Conservation (phyloP, 345 rosid genomes). For the Heritiera fomes region DNA sequence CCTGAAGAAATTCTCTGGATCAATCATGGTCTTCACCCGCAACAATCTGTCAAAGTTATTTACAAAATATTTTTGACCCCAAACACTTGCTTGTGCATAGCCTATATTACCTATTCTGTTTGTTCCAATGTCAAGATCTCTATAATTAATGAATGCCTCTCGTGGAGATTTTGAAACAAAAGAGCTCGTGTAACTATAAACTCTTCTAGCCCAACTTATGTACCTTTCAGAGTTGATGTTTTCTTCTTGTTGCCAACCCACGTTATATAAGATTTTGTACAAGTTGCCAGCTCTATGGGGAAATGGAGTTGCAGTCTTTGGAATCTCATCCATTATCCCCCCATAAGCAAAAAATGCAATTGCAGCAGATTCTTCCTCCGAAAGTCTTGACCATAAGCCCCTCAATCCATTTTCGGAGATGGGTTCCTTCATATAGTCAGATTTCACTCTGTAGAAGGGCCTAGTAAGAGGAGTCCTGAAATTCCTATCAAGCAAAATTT, state of each 20-base stretch:
- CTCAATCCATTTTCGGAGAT: constrained; percentile 39
- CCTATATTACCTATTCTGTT: constrained; percentile 30
- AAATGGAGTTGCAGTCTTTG: constrained; percentile 47
- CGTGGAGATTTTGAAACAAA: constrained; percentile 55
- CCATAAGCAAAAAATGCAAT: constrained; percentile 67
- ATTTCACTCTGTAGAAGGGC: constrained; percentile 50
- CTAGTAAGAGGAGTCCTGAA: neutral
- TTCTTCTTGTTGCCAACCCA: constrained; percentile 39
- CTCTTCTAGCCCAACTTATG: constrained; percentile 40
- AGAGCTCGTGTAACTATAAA: constrained; percentile 49
- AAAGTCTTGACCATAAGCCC: constrained; percentile 49
- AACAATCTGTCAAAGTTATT: constrained; percentile 50
- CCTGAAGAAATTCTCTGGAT: constrained; percentile 53
- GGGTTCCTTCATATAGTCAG: constrained; percentile 47
- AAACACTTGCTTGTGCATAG: constrained; percentile 37
- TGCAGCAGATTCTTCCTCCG: constrained; percentile 45
- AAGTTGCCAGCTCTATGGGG: constrained; percentile 61
- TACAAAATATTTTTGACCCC: constrained; percentile 55
- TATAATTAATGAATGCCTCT: constrained; percentile 55
- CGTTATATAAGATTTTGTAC: constrained; percentile 49
- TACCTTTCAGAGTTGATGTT: constrained; percentile 18
- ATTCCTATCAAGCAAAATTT: neutral
- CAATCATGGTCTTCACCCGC: constrained; percentile 48
- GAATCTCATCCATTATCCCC: constrained; percentile 59
- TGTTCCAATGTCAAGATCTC: constrained; percentile 61